Conservation (phyloP, 148 eudicot genomes). For the Diospyros kaki region DNA sequence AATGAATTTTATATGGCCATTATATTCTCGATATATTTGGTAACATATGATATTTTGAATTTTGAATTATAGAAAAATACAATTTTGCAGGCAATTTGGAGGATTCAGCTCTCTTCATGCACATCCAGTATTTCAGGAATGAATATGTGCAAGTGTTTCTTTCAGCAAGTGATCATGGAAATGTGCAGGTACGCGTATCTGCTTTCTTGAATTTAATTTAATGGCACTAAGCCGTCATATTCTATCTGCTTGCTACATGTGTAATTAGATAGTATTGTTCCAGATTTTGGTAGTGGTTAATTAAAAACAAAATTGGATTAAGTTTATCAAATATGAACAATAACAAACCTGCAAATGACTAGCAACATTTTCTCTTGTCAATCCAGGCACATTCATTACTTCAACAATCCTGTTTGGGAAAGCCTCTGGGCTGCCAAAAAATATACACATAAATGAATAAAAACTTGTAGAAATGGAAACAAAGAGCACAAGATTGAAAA, state of each 20-base stretch:
- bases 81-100: too few species aligned
- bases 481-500: neutral
- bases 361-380: slow-evolving; percentile 49
- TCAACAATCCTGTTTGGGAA: slow-evolving; percentile 48
- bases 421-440: slow-evolving; percentile 23
- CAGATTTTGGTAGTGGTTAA: slow-evolving; percentile 2
- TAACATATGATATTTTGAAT: too few species aligned
- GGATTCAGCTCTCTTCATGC: neutral
- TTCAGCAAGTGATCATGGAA: too few species aligned
- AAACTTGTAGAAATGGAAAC: neutral
- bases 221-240: neutral
- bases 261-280: slow-evolving; percentile 1
- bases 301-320: neutral
- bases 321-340: neutral
- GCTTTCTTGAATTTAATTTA: too few species aligned
- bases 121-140: neutral
- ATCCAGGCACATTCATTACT: slow-evolving; percentile 37
- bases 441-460: neutral
- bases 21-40: too few species aligned
- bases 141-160: too few species aligned
- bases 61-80: too few species aligned
- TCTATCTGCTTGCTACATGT: slow-evolving; percentile 3
- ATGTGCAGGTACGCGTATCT: too few species aligned
- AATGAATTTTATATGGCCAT: too few species aligned
- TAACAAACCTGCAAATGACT: slow-evolving; percentile 53